Evolutionary conservation across 495 filamentous ascomycete genomes (phyloP), one percentile per base, ranked within the genome.

Genomic region (Penicillium paradoxum): DNA sequence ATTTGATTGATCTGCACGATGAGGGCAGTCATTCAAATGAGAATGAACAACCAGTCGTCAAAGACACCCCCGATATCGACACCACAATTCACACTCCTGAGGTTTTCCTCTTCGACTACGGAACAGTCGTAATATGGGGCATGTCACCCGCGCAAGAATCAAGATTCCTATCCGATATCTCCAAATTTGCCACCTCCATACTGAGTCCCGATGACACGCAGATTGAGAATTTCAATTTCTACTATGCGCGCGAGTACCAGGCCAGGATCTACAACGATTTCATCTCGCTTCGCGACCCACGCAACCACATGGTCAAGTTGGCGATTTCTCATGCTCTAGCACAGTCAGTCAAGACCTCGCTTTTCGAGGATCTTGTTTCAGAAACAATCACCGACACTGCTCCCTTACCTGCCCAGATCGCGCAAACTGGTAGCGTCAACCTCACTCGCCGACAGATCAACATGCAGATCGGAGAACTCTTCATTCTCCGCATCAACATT

Each of bases 101-200:
- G 68, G 79, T 97, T 9, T 97, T 98, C 68, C 79, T 98, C 19
- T 98, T 96, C 65, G 87, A 96, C 58, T 98, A 98, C 62, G 93
- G 93, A 36, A 95, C 96, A n/a, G 88, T 96, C n/a, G 93, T 98
- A n/a, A 91, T 97, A 66, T 98, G 93, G 93, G 93, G 93, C 53
- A 96, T 98, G 92, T 84, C 88, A 1, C 70, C 86, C 7, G 75
- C 80, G 7, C 84, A 98, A 55, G 93, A 98, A 68, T 81, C 86
- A 41, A 79, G 86, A 21, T 95, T 98, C 62, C 73, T 98, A 5
- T 92, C 91, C 52, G 93, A 98, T 58, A 86, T 97, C 45, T 84
- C 88, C n/a, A 96, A 92, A 64, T 98, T 97, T 64, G 95, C 96
- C 63, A 77, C 78, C 19, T 92, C 96, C 58, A 97, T 95, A 64